Evolutionary conservation across 192 early-diverging fungal species (phyloP).

Genomic region (Umbelopsis sp.): DNA sequence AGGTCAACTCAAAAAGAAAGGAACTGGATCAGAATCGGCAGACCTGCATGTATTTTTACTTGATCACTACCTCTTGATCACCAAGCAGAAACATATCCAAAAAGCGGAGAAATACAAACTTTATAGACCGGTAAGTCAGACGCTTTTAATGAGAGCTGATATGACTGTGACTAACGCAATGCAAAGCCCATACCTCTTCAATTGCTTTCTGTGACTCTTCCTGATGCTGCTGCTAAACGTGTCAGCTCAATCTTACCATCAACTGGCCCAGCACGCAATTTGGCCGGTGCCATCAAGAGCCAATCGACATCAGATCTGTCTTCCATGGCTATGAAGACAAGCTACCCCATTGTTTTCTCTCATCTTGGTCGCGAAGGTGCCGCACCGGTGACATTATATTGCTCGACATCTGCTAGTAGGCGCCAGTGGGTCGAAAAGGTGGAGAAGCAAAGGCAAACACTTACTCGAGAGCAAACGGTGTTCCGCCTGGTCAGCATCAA

Average conservation of each 20-base stretch:
- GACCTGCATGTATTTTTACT: constrained; percentile 84
- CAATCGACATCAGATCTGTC: constrained; percentile 42
- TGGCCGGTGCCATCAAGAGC: constrained; percentile 1
- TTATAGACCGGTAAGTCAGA: constrained; percentile 49
- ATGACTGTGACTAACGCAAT: constrained; percentile 23
- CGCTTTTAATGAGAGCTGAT: background rate
- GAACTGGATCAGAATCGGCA: constrained; percentile 54
- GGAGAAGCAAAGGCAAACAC: constrained; percentile 57
- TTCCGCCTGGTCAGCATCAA: constrained; percentile 54
- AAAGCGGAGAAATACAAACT: constrained; percentile 65
- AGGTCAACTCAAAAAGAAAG: constrained; percentile 74
- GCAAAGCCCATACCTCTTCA: constrained; percentile 79
- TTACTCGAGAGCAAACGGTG: constrained; percentile 42
- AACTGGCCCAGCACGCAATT: constrained; percentile 24
- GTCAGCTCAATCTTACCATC: constrained; percentile 32
- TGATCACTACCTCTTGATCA: constrained; percentile 85
- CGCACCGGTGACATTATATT: constrained; percentile 67
- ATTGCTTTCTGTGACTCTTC: constrained; percentile 58
- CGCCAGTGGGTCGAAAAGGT: constrained; percentile 87
- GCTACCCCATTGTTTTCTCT: constrained; percentile 75
- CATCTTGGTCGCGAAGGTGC: constrained; percentile 70
- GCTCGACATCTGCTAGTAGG: constrained; percentile 70
- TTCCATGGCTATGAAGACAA: constrained; percentile 53
- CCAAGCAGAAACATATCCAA: constrained; percentile 54
- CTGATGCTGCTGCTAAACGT: constrained; percentile 22